Base-by-base conservation (phyloP, 2,329 filamentous ascomycete species). In the Aotearoamyces nothofagi region DNA sequence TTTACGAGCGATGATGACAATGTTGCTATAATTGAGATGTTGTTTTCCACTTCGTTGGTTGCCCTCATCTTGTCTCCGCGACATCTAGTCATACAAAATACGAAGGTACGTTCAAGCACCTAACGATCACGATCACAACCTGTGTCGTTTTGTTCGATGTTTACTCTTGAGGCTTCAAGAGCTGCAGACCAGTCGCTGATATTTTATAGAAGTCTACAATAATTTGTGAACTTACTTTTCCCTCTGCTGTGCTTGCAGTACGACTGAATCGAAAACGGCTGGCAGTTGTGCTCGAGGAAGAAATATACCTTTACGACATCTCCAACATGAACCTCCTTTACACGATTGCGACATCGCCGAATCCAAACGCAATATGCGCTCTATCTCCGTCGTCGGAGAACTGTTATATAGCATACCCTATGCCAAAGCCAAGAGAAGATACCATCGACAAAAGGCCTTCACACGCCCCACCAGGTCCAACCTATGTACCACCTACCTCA, bases 251-350 rank as follows among this genome's bases (percentile, higher is more conserved):
- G 8, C 69, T 96, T 22, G 86, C 87, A 12, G 83, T 98, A 34
- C 80, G 86, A 39, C 63, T 98, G 45, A 98, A 98, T 54, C 71
- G 90, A 41, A 96, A 94, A 54, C 76, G 90, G 20, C 67, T 98
- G 15, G 83, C 90, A 9, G 86, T 98, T 17, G 77, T 96, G 9
- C 66, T 96, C 32, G 90, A 98, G 52, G 84, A 93, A 44, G 80
- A 93, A 51, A 92, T 96, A 37, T 98, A 96, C 56, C 68, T 98
- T 27, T 98, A 98, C 59, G 90, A 98, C 53, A 96, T 98, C 40
- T 84, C 86, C 55, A 96, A 94, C 50, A 96, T 98, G 87, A 87
- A 80, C 45, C 70, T 96, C 33, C 64, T 96, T 22, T 79, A 84
- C 53, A 92, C 83, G 5, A 92, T 96, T 39, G 74, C 84, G 34